These are phyloP conservation scores for Podospora pseudoanserina DNA, from an alignment of 495 filamentous ascomycete species.

Conservation along the genomic window DNA sequence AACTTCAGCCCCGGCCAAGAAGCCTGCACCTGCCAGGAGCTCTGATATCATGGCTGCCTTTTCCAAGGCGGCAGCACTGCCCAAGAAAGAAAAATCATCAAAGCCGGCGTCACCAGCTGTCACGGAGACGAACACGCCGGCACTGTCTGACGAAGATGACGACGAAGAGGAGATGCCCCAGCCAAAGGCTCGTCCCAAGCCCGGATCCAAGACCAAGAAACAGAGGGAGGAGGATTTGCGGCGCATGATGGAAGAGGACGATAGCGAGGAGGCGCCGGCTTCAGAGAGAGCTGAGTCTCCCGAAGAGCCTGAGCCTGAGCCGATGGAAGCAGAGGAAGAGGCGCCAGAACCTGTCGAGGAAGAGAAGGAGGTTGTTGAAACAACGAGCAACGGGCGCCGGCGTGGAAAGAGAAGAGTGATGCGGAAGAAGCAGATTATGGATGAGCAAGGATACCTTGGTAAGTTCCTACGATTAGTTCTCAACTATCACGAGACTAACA, in stretches of 20 bases:
- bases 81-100: slow-evolving; percentile 51
- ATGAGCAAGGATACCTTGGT: slow-evolving; percentile 93
- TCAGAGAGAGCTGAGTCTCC: slow-evolving; percentile 58
- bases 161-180: slow-evolving; percentile 44
- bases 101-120: slow-evolving; percentile 40
- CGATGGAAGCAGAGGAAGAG: slow-evolving; percentile 22
- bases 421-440: slow-evolving; percentile 85
- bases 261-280: slow-evolving; percentile 41
- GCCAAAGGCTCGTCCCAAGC: slow-evolving; percentile 33
- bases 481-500: slow-evolving; percentile 16
- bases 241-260: slow-evolving; percentile 86
- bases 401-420: slow-evolving; percentile 78
- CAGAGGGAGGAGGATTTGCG: slow-evolving; percentile 69
- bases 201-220: slow-evolving; percentile 56
- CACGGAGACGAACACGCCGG: slow-evolving; percentile 58
- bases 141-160: slow-evolving; percentile 66
- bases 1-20: slow-evolving; percentile 35
- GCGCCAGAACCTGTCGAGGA: slow-evolving; percentile 35
- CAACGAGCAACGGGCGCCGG: slow-evolving; percentile 61
- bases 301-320: slow-evolving; percentile 24
- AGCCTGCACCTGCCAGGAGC: slow-evolving; percentile 33
- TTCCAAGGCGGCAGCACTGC: slow-evolving; percentile 68
- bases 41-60: slow-evolving; percentile 76
- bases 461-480: slow-evolving; percentile 29
- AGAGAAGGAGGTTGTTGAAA: slow-evolving; percentile 52